Evolutionary conservation across 164 flowering plant genomes (phyloP).

Genomic region (Umbilicus rupestris): DNA sequence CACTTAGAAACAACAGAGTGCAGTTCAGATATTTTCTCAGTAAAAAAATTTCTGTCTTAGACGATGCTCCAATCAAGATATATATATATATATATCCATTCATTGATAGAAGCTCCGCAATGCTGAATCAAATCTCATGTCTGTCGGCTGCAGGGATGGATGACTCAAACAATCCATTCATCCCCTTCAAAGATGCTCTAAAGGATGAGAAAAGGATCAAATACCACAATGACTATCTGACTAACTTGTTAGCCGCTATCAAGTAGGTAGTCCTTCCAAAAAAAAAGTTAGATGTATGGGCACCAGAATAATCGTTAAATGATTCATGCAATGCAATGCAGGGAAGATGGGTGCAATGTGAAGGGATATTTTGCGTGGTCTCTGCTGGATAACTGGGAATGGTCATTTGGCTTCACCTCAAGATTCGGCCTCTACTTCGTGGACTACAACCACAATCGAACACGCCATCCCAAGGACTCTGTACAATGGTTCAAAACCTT

Average conservation of each 20-base stretch:
- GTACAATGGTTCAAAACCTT: conserved; percentile 82
- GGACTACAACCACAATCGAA: conserved; percentile 65
- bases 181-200: conserved; percentile 44
- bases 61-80: neutral
- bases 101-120: neutral
- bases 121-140: neutral
- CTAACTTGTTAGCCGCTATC: conserved; percentile 64
- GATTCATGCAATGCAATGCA: conserved; percentile 22
- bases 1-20: neutral
- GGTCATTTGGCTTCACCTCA: conserved; percentile 77
- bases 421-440: conserved; percentile 83
- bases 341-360: conserved; percentile 90
- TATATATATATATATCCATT: too few relatives aligned
- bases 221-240: conserved; percentile 70
- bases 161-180: conserved; percentile 56
- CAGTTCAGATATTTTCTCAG: neutral
- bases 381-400: conserved; percentile 89
- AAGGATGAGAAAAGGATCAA: conserved; percentile 83
- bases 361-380: conserved; percentile 90
- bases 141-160: conserved; percentile 62
- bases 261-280: conserved; percentile 29
- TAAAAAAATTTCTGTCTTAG: neutral
- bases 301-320: neutral
- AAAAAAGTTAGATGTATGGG: neutral
- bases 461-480: conserved; percentile 75